phyloP scores from a whole-genome alignment of 2,329 filamentous ascomycete species.

The Biscogniauxia mediterranea region DNA sequence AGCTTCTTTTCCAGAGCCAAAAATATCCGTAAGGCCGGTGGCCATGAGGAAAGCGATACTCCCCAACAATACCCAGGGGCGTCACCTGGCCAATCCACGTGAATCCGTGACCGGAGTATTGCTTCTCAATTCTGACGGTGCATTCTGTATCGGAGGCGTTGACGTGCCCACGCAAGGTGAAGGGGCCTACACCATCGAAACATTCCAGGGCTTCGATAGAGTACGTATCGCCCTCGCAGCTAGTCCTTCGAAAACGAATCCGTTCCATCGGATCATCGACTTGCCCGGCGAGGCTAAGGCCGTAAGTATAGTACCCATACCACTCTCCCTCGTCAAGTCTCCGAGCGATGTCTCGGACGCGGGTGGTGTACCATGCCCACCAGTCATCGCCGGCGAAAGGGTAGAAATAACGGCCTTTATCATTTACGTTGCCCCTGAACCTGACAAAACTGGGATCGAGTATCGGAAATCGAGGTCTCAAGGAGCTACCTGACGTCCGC shows the following conservation, averaged over 20 bases:
- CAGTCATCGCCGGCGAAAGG: slow-evolving; percentile 20
- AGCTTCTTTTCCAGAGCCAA: slow-evolving; percentile 22
- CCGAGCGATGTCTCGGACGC: slow-evolving; percentile 14
- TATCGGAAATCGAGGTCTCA: slow-evolving; percentile 17
- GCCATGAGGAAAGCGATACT: background rate
- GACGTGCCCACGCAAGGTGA: slow-evolving; percentile 13
- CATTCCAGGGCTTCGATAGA: slow-evolving; percentile 11
- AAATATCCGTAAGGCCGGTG: slow-evolving; percentile 10
- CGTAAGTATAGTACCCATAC: slow-evolving; percentile 13
- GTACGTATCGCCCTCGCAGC: slow-evolving; percentile 9
- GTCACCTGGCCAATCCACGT: slow-evolving; percentile 15
- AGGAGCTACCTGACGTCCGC: background rate
- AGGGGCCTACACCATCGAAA: slow-evolving; percentile 3
- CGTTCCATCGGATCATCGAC: slow-evolving; percentile 7
- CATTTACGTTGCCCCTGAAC: background rate
- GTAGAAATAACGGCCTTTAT: slow-evolving; percentile 16
- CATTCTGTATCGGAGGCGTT: slow-evolving; percentile 7
- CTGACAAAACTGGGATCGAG: slow-evolving; percentile 8
- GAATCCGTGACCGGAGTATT: slow-evolving; percentile 1
- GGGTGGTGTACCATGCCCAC: slow-evolving; percentile 22
- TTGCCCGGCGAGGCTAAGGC: background rate
- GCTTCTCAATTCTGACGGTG: slow-evolving; percentile 9
- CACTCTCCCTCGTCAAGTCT: slow-evolving; percentile 19
- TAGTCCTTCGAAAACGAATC: slow-evolving; percentile 13
- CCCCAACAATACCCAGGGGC: slow-evolving; percentile 13